Percentiles rank a stretch among this genome's conserved stretches.
Evolutionary conservation across 495 filamentous ascomycete species (phyloP).

Genomic region (Aspergillus egyptiacus): DNA sequence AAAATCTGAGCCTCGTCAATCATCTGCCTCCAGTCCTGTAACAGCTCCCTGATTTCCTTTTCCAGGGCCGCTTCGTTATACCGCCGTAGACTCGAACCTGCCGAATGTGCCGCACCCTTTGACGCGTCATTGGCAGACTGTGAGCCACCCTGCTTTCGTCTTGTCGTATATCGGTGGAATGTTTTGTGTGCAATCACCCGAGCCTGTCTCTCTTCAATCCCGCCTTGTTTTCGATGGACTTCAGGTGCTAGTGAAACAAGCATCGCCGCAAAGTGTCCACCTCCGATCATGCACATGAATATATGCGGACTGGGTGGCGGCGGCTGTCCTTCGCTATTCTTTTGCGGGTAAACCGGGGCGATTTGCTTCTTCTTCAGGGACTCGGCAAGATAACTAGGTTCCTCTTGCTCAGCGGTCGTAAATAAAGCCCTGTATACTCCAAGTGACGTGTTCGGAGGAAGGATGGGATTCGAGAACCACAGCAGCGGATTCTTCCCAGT

Average conservation of each 20-base stretch:
- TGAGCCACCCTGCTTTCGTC: constrained; percentile 90
- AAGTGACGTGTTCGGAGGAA: constrained; percentile 72
- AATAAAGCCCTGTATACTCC: constrained; percentile 86
- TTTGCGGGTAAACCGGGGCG: constrained; percentile 49
- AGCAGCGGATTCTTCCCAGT: constrained; percentile 68
- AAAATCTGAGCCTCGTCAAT: constrained; percentile 78
- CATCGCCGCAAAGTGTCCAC: constrained; percentile 97
- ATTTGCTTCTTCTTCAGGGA: constrained; percentile 70
- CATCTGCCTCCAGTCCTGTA: constrained; percentile 74
- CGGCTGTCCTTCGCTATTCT: constrained; percentile 38
- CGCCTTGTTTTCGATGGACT: constrained; percentile 60
- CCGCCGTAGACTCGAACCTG: constrained; percentile 79
- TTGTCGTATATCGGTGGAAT: constrained; percentile 93
- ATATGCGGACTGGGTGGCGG: constrained; percentile 67
- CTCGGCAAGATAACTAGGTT: constrained; percentile 53
- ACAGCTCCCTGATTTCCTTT: constrained; percentile 71
- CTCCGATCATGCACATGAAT: constrained; percentile 97
- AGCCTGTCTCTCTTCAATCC: constrained; percentile 70
- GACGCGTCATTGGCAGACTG: constrained; percentile 88
- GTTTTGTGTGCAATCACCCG: constrained; percentile 91
- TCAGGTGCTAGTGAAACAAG: constrained; percentile 82
- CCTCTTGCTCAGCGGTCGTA: constrained; percentile 61
- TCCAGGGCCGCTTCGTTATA: constrained; percentile 89
- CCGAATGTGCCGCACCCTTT: constrained; percentile 89
- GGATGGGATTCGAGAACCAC: constrained; percentile 72